phyloP scores from a whole-genome alignment of 1,284 basidiomycete genomes.

The Trametes polyzona region DNA sequence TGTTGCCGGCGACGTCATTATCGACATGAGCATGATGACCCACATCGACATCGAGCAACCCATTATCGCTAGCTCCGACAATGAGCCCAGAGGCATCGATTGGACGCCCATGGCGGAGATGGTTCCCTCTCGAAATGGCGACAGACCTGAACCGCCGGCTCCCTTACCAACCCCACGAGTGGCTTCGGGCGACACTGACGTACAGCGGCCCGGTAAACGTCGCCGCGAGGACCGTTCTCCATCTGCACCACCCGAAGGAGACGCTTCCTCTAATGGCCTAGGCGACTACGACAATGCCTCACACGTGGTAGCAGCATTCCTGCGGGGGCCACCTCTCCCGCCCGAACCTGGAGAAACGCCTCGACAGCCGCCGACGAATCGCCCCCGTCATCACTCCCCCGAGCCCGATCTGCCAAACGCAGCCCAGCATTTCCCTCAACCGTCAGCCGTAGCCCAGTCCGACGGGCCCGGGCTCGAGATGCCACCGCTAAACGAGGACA shows the following conservation, averaged over 20 bases:
- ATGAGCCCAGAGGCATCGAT: conserved; percentile 38
- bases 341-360: conserved; percentile 34
- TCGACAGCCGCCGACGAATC: conserved; percentile 44
- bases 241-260: not conserved
- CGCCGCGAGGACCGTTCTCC: conserved; percentile 56
- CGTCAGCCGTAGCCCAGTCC: not conserved
- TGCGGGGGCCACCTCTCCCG: conserved; percentile 46
- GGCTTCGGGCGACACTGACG: not conserved
- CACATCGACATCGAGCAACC: conserved; percentile 72
- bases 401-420: not conserved
- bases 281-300: conserved; percentile 60
- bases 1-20: conserved; percentile 80
- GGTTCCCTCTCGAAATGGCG: conserved; percentile 56
- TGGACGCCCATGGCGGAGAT: conserved; percentile 63
- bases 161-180: not conserved
- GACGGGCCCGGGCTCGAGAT: not conserved
- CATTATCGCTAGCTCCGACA: conserved; percentile 27
- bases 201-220: conserved; percentile 43
- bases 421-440: not conserved
- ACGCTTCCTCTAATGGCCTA: conserved; percentile 2
- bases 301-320: conserved; percentile 54
- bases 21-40: conserved; percentile 74
- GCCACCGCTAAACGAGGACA: conserved; percentile 18
- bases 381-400: conserved; percentile 46
- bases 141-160: conserved; percentile 38